phyloP scores from a whole-genome alignment of 2,329 filamentous ascomycete genomes.

The Fusarium setosum region DNA sequence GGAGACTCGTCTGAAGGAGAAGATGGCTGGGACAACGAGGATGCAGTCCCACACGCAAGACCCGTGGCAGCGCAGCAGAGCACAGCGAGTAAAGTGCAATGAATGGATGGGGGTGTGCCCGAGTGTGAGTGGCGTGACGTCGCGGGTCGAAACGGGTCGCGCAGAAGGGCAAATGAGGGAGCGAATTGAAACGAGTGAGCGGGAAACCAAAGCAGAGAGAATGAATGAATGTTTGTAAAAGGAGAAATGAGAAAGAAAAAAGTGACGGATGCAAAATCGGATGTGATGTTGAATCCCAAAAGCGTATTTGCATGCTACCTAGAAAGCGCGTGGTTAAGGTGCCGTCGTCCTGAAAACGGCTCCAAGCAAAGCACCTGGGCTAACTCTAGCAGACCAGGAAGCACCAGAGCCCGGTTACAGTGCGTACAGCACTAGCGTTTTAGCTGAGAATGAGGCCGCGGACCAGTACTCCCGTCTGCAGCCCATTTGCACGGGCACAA shows the following conservation, averaged over 20 bases:
- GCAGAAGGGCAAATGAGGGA: conserved; percentile 5
- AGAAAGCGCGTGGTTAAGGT: conserved; percentile 1
- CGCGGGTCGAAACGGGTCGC: conserved; percentile 11
- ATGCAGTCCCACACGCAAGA: conserved; percentile 32
- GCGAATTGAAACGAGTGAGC: not conserved
- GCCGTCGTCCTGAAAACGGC: conserved; percentile 26
- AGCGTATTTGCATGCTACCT: not conserved
- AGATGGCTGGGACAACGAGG: conserved; percentile 27
- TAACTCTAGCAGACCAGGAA: not conserved
- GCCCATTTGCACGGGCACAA: not conserved
- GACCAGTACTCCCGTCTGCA: not conserved
- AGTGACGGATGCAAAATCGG: conserved; percentile 4
- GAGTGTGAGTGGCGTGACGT: conserved; percentile 32
- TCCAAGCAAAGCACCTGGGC: conserved; percentile 11
- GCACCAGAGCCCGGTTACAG: conserved; percentile 18
- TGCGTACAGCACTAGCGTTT: conserved; percentile 25
- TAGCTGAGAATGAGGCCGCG: not conserved
- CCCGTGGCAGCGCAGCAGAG: conserved; percentile 19
- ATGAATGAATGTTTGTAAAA: conserved; percentile 8
- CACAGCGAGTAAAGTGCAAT: conserved; percentile 15
- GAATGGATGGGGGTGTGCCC: not conserved
- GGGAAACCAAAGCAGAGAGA: not conserved
- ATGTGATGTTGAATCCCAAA: conserved; percentile 10
- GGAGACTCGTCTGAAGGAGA: conserved; percentile 22
- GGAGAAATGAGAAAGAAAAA: not conserved